These are phyloP conservation scores for Chlorella sorokiniana DNA, from an alignment of 139 green algal species.

Conservation along the genomic window DNA sequence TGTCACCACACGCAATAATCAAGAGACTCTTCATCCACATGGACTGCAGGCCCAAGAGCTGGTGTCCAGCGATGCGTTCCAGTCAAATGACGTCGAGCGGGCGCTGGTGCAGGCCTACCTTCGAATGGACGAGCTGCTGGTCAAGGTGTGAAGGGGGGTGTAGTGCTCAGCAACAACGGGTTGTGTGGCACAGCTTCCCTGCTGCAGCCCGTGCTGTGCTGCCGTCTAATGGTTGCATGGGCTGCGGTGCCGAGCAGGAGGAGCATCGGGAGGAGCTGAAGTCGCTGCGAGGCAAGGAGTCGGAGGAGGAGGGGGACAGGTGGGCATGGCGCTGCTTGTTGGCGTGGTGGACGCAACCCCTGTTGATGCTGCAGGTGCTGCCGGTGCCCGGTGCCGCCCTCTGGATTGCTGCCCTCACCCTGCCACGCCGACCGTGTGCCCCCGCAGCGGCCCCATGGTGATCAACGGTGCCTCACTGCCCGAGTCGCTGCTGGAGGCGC, in stretches of 20 bases:
- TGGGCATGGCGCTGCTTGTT: background rate
- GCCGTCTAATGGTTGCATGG: background rate
- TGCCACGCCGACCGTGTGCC: background rate
- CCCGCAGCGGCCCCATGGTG: slow-evolving; percentile 35
- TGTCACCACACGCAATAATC: background rate
- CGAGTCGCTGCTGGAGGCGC: slow-evolving; percentile 52
- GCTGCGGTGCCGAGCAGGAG: background rate
- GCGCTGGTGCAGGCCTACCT: slow-evolving; percentile 53
- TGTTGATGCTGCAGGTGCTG: no score
- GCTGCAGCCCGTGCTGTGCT: background rate
- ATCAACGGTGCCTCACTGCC: slow-evolving; percentile 51
- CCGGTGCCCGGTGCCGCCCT: no score
- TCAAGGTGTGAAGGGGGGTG: background rate
- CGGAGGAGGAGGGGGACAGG: slow-evolving; percentile 31
- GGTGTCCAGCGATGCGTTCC: slow-evolving; percentile 25
- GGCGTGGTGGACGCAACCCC: no score
- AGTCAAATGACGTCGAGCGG: slow-evolving; percentile 21
- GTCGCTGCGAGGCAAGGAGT: slow-evolving; percentile 27
- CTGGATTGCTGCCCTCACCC: no score
- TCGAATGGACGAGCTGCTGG: slow-evolving; percentile 53
- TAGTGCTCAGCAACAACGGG: background rate
- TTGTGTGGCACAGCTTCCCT: no score
- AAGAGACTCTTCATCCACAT: background rate
- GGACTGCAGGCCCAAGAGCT: slow-evolving; percentile 42
- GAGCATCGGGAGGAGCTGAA: slow-evolving; percentile 48